Percentiles rank a stretch among this genome's conserved stretches.
These are phyloP conservation scores for Erodium moschatum DNA, from an alignment of 441 rosid species.

Conservation along the genomic window DNA sequence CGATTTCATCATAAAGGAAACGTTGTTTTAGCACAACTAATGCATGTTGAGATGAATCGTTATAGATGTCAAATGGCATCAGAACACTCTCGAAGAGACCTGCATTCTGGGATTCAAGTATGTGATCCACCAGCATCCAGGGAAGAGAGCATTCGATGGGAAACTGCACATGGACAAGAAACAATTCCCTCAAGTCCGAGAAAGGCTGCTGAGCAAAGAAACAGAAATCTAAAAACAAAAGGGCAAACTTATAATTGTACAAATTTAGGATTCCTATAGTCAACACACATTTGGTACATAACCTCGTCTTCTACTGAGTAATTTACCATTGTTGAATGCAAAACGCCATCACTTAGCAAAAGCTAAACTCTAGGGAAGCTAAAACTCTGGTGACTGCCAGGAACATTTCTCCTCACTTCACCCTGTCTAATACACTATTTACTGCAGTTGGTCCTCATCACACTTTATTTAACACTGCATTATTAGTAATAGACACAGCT, in stretches of 20 bases:
- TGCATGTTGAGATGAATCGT: slow-evolving; percentile 99
- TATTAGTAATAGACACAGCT: not conserved
- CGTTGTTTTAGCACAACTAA: slow-evolving; percentile 81
- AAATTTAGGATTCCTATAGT: not conserved
- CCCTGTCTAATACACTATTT: not conserved
- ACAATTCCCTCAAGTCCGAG: slow-evolving; percentile 12
- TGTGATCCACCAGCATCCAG: slow-evolving; percentile 95
- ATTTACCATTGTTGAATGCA: not conserved
- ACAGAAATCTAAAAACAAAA: slow-evolving; percentile 6
- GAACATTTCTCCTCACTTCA: not conserved
- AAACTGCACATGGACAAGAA: slow-evolving; percentile 44
- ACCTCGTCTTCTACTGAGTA: not conserved
- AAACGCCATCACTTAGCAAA: not conserved
- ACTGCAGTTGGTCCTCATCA: not conserved
- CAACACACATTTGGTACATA: not conserved
- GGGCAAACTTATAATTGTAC: not conserved
- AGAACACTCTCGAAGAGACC: slow-evolving; percentile 92
- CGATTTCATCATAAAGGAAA: slow-evolving; percentile 98
- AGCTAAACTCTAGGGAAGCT: not conserved
- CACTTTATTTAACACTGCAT: slow-evolving; percentile 3
- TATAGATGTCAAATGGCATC: slow-evolving; percentile 90
- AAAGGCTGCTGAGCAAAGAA: slow-evolving; percentile 8
- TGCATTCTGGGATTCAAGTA: slow-evolving; percentile 70
- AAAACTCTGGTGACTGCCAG: not conserved
- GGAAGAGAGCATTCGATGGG: slow-evolving; percentile 99